Conservation (phyloP, 768 basidiomycete genomes). For the Krasilnikovozyma curviuscula region DNA sequence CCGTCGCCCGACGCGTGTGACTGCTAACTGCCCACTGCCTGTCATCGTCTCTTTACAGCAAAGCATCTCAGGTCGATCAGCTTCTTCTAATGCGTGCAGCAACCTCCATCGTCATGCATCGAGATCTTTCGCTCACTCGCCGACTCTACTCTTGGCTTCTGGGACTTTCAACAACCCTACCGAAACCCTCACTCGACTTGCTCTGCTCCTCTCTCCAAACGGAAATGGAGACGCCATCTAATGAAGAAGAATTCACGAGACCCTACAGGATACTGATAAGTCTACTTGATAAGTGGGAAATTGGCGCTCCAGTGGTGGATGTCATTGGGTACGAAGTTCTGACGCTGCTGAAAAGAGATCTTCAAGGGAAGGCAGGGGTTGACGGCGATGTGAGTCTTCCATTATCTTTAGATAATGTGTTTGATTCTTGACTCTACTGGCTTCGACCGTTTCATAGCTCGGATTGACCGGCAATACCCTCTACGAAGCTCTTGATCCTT, state of each 20-base stretch:
- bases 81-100: constrained; percentile 71
- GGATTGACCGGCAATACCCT: constrained; percentile 67
- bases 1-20: neutral
- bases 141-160: constrained; percentile 84
- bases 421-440: no score
- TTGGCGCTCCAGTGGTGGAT: constrained; percentile 63
- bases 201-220: neutral
- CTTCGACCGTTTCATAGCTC: constrained; percentile 34
- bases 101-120: constrained; percentile 67
- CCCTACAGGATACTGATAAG: constrained; percentile 95
- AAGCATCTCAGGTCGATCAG: constrained; percentile 38
- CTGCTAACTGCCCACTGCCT: neutral
- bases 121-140: constrained; percentile 81
- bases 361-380: constrained; percentile 24
- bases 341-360: constrained; percentile 42
- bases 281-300: constrained; percentile 89
- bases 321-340: constrained; percentile 60
- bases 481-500: constrained; percentile 62
- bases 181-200: neutral
- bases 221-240: neutral
- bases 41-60: neutral
- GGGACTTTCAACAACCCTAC: constrained; percentile 29
- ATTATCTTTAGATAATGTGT: neutral
- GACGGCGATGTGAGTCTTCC: constrained; percentile 32
- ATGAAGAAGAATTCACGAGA: constrained; percentile 35